These are phyloP conservation scores for Aureobasidium pullulans DNA, from an alignment of 2,329 filamentous ascomycete species.

Conservation along the genomic window DNA sequence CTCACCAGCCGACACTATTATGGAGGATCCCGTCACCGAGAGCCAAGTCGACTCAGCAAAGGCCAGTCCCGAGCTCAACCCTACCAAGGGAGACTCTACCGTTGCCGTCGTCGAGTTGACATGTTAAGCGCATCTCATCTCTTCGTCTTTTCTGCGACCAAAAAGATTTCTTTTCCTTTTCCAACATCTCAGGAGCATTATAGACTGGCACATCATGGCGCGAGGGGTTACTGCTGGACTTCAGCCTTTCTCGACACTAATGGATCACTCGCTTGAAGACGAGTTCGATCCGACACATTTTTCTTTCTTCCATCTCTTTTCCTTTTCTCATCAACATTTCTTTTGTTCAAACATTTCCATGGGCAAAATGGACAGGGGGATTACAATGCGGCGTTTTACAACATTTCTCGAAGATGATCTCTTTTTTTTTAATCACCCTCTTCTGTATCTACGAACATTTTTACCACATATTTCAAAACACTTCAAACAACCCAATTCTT, in stretches of 20 bases:
- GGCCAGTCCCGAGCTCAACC: slow-evolving; percentile 3
- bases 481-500: neutral
- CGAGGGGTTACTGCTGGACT: slow-evolving; percentile 8
- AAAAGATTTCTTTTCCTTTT: neutral
- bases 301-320: neutral
- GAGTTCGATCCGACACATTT: neutral
- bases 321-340: neutral
- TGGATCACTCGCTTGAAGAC: slow-evolving; percentile 3
- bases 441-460: slow-evolving; percentile 1
- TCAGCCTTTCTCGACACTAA: slow-evolving; percentile 3
- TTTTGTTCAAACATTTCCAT: neutral
- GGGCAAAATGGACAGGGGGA: neutral
- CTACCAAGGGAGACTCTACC: neutral
- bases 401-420: neutral
- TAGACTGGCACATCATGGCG: slow-evolving; percentile 3
- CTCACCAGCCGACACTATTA: slow-evolving; percentile 9
- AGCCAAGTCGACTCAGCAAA: slow-evolving; percentile 7
- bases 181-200: neutral
- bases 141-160: neutral
- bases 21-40: neutral
- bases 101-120: neutral
- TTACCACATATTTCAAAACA: neutral
- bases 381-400: neutral
- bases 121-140: neutral
- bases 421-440: neutral